phyloP scores from a whole-genome alignment of 768 basidiomycete species.

The Pulveroboletus frians region DNA sequence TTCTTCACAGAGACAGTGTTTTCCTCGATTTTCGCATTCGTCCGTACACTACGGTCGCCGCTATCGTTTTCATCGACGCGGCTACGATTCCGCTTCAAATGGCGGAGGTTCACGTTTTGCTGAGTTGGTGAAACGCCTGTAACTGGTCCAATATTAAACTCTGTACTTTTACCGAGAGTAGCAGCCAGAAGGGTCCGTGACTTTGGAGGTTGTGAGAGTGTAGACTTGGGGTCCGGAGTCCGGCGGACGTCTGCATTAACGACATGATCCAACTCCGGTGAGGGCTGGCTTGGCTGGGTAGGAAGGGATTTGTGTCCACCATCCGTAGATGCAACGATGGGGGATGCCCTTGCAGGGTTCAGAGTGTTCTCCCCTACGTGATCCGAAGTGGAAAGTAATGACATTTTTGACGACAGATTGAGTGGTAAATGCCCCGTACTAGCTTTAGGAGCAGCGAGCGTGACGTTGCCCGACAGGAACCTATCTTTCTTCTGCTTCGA shows the following conservation, averaged over 20 bases:
- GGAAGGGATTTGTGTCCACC: constrained; percentile 10
- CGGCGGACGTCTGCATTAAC: neutral
- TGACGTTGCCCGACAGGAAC: constrained; percentile 18
- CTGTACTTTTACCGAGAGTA: constrained; percentile 3
- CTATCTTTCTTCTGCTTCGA: constrained; percentile 3
- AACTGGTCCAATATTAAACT: constrained; percentile 22
- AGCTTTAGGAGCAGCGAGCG: constrained; percentile 6
- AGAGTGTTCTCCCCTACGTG: neutral
- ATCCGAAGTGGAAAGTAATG: neutral
- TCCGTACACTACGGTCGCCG: constrained; percentile 28
- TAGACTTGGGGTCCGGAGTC: constrained; percentile 7
- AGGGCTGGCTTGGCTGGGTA: constrained; percentile 8
- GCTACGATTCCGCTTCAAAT: constrained; percentile 24
- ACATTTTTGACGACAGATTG: neutral
- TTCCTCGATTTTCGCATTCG: constrained; percentile 22
- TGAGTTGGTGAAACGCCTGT: constrained; percentile 22
- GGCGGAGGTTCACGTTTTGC: constrained; percentile 28
- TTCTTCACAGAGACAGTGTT: constrained; percentile 1
- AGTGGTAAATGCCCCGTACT: neutral
- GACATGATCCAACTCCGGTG: constrained; percentile 10
- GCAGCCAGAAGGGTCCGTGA: constrained; percentile 21
- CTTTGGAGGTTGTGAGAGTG: constrained; percentile 18
- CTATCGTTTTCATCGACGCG: constrained; percentile 24
- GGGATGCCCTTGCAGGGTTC: neutral
- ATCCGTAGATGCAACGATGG: constrained; percentile 10